Base-by-base conservation (phyloP, 2,329 filamentous ascomycete genomes). In the Daldinia eschscholtzii region DNA sequence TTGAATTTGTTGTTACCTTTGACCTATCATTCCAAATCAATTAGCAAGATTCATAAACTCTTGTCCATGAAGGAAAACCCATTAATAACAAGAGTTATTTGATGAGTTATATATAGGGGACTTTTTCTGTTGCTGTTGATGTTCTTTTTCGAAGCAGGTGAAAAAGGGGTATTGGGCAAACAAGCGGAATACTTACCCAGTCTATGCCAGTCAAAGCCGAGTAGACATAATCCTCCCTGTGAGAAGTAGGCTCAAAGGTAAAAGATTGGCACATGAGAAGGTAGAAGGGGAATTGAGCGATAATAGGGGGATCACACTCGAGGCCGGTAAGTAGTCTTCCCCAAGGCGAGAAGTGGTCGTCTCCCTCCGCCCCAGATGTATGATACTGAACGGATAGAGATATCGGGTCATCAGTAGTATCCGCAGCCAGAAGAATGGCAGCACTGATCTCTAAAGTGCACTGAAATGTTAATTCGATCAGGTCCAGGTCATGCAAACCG, bases 1-100 rank as follows among this genome's bases (percentile, higher is more conserved):
- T 46, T 46, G 42, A 46, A 46, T 46, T 46, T 46, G 4, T 46
- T 46, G 13, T 46, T 18, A 18, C 42, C 42, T 20, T 46, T 46
- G 6, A 23, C n/a, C 42, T 46, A 10, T 23, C 42, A 4, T 46
- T 4, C 42, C 42, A 46, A 18, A 18, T 7, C 7, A 46, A 23
- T 46, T 23, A 46, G 42, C 20, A 20, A 13, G 12, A 37, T 37
- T 37, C 35, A 9, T 37, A 37, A 37, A 9, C 13, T 33, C 30
- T 6, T 33, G 30, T 33, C 6, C 30, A 33, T 3, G 6, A 33
- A 10, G 30, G 30, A 10, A 33, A 10, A 10, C 30, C 30, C 30
- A 10, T 33, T 33, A 33, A 10, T 33, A 6, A 33, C 9, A 2
- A 33, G 30, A 33, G 20, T 23, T 23, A 1, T 23, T 1, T 23